Evolutionary conservation across 768 basidiomycete genomes (phyloP), one percentile per base, ranked within the genome.

Genomic region (Infundibulicybe gibba): DNA sequence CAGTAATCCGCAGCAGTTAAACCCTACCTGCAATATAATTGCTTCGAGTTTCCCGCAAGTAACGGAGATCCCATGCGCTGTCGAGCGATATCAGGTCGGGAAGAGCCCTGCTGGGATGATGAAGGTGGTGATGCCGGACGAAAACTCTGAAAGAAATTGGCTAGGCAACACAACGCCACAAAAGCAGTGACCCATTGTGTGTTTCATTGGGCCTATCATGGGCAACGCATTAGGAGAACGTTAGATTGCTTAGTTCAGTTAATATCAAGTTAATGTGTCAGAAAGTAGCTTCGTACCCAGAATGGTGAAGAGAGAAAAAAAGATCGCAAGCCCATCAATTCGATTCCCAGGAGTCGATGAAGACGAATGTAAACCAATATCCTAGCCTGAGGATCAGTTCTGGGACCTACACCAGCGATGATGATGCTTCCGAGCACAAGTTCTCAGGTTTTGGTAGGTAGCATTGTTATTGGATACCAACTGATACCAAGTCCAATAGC

Each of bases 371-470:
- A 15, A 62, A 70, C 72, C 77, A 88, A 66, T 91, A 91, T 15
- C 89, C 89, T 1, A 90, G n/a, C n/a, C n/a, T n/a, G n/a, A n/a
- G 91, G 54, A 93, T 82, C 59, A 90, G 76, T 35, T 91, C 91
- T n/a, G n/a, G n/a, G n/a, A n/a, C n/a, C n/a, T 32, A 83, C 88
- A 32, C 74, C 79, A 5, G 86, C 76, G 43, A 93, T 69, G 55
- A 92, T 80, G 49, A 90, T 59, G 65, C 90, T 91, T 11, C 89
- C 90, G 31, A 90, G 49, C 74, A 80, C 50, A 85, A 64, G 52
- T 90, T 87, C 50, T 70, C 43, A 91, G 70, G 32, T 77, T 49
- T 61, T 81, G 89, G 16, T 83, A 71, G 34, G 61, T 64, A 33
- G 64, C 50, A 43, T 50, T 59, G 52, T 9, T 46, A 6, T 14